Evolutionary conservation across 768 basidiomycete species (phyloP), one percentile per base, ranked within the genome.

Genomic region (Russula sp.): DNA sequence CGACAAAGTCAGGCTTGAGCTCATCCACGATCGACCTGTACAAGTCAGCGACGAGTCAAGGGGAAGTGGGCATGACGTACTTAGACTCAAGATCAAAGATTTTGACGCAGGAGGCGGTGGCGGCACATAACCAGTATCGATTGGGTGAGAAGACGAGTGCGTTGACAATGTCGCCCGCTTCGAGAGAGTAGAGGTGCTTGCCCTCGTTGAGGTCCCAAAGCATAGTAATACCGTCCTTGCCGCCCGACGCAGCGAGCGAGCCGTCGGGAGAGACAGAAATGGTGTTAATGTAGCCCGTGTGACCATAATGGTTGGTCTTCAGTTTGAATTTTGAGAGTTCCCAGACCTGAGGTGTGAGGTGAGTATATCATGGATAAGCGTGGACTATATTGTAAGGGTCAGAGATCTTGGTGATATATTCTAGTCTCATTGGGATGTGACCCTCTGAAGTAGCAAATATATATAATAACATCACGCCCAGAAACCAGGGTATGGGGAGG

Each of bases 1-100:
- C 88, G 65, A 84, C 82, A 75, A 92, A 95, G 70, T 95, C 89
- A 64, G 96, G 93, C 79, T 90, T 93, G 81, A 98, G 92, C 79
- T 98, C 96, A 69, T 98, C 97, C 61, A 99, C 97, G 72, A 98
- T 97, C 22, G 92, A 95, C 76, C 92, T 94, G 58, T 16, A 16
- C 18, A 42, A 14, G 52, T 49, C 39, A 46, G 43, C 34, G 66
- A 39, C 45, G 48, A 50, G 50, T 7, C 46, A 49, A 55, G 57
- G 34, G 50, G 65, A 16, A 64, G 51, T 35, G 52, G 35, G 18
- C 51, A 4, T 11, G 18, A 86, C 92, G 72, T 69, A 93, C 93
- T 98, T 98, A 88, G 89, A 92, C 86, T 99, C 96, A 51, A 99
- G 83, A 76, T 99, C 97, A 73, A 98, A 99, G 77, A 99, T 98